A percentile compares a stretch with the other conserved stretches of the same genome.
Conservation (phyloP, 2,329 filamentous ascomycete species). For the Proliferodiscus dingleyae region DNA sequence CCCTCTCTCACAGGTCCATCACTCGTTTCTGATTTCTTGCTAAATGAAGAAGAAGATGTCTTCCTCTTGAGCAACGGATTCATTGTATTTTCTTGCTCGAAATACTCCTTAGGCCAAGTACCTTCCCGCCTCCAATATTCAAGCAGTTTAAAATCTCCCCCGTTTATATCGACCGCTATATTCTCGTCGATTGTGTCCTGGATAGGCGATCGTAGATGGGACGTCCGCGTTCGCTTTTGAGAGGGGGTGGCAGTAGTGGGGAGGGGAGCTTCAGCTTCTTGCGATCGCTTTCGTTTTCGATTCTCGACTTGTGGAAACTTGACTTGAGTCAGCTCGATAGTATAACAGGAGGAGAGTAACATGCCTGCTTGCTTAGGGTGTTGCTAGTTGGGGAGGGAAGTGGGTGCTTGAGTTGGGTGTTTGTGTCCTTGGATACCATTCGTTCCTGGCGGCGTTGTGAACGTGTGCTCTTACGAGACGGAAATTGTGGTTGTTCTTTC, state of each 20-base stretch:
- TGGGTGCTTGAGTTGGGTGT: constrained; percentile 16
- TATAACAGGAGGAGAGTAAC: constrained; percentile 11
- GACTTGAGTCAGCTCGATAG: constrained; percentile 14
- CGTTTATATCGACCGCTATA: constrained; percentile 4
- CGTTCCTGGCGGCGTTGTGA: constrained; percentile 7
- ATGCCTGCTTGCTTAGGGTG: constrained; percentile 15
- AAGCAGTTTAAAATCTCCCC: constrained; percentile 24
- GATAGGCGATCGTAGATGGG: neutral
- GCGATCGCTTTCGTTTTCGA: constrained; percentile 11
- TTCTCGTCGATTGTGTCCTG: constrained; percentile 9
- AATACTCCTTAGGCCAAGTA: constrained; percentile 29
- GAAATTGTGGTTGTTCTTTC: constrained; percentile 17
- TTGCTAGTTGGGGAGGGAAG: constrained; percentile 20
- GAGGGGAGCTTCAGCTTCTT: constrained; percentile 4
- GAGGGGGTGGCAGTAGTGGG: neutral
- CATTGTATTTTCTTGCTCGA: too few species aligned
- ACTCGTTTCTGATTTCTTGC: too few species aligned
- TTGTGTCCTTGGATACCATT: constrained; percentile 15
- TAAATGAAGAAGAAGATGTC: too few species aligned
- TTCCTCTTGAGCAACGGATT: too few species aligned
- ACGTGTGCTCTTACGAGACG: constrained; percentile 17
- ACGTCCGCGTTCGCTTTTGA: constrained; percentile 8
- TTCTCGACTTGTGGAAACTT: constrained; percentile 1
- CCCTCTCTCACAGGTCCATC: too few species aligned
- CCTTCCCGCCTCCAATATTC: constrained; percentile 25